Evolutionary conservation across 768 basidiomycete species (phyloP).

Genomic region (Lactarius hatsudake): DNA sequence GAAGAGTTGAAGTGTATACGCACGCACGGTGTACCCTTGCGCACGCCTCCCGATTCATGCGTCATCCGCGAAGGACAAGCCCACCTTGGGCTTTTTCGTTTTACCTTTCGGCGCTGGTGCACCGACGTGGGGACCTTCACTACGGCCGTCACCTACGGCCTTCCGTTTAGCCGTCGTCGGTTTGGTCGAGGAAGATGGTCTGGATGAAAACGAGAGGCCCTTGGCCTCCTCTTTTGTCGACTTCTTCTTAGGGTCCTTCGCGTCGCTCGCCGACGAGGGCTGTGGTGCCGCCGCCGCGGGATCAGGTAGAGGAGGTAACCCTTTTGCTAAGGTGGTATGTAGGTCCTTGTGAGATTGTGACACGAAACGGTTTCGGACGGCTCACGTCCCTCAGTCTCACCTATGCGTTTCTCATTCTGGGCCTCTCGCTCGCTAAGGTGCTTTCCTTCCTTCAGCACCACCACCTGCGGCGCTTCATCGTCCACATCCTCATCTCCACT

Average conservation of each 20-base stretch:
- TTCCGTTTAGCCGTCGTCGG: constrained; percentile 35
- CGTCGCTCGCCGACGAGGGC: constrained; percentile 1
- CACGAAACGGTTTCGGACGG: background rate
- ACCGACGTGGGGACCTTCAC: constrained; percentile 29
- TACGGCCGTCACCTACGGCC: constrained; percentile 34
- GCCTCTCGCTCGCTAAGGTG: constrained; percentile 78
- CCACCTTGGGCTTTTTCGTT: constrained; percentile 44
- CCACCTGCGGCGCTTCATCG: constrained; percentile 86
- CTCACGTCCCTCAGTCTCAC: constrained; percentile 38
- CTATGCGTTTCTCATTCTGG: constrained; percentile 72
- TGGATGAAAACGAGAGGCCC: constrained; percentile 43
- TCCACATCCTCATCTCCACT: constrained; percentile 60
- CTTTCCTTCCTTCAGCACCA: constrained; percentile 85
- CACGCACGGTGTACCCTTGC: background rate
- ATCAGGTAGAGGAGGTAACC: constrained; percentile 53
- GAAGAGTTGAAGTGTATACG: background rate
- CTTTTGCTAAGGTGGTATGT: constrained; percentile 46
- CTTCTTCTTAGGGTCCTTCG: background rate
- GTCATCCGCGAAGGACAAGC: constrained; percentile 60
- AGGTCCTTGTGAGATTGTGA: constrained; percentile 10
- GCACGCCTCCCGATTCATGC: constrained; percentile 34
- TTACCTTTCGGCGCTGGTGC: constrained; percentile 47
- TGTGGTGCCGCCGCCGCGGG: constrained; percentile 21
- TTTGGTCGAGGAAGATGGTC: constrained; percentile 23
- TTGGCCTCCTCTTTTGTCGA: constrained; percentile 25